These are phyloP conservation scores for Crithidia brevicula DNA, from an alignment of 208 protist genomes.

Conservation along the genomic window DNA sequence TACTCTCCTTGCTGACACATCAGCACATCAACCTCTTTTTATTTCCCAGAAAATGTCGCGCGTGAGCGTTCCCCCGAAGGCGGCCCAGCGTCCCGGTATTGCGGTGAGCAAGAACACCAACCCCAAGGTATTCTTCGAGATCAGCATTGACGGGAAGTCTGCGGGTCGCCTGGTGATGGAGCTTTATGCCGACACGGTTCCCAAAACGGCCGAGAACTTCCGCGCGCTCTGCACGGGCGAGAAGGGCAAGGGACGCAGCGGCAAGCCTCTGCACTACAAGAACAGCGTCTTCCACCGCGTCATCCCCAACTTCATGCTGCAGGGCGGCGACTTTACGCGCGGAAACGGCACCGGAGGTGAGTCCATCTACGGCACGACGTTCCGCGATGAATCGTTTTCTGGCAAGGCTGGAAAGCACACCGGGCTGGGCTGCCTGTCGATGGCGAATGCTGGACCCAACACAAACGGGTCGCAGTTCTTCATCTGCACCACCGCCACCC, in stretches of 20 bases:
- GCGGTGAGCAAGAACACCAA: conserved; percentile 41
- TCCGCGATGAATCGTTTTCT: conserved; percentile 97
- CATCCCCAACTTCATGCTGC: conserved; percentile 96
- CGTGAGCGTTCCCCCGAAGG: conserved; percentile 67
- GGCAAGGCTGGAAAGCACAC: conserved; percentile 93
- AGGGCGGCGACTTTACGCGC: conserved; percentile 98
- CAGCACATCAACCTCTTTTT: background rate
- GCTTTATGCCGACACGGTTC: conserved; percentile 92
- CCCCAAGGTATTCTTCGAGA: conserved; percentile 93
- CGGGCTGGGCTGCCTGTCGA: conserved; percentile 95
- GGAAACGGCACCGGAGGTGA: conserved; percentile 97
- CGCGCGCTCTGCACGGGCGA: conserved; percentile 90
- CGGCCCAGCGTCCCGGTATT: conserved; percentile 33
- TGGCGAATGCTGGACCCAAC: conserved; percentile 98
- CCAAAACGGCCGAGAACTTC: conserved; percentile 95
- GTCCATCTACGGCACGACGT: conserved; percentile 98
- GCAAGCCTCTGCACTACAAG: conserved; percentile 98
- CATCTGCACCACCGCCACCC: conserved; percentile 88
- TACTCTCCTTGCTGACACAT: too few species aligned
- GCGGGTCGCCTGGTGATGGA: conserved; percentile 91
- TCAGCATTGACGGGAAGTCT: conserved; percentile 71
- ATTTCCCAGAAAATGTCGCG: conserved; percentile 40
- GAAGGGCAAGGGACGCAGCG: conserved; percentile 86
- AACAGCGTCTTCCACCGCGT: conserved; percentile 96
- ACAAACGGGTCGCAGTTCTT: conserved; percentile 98